Conservation (phyloP, 2,329 filamentous ascomycete species). For the Lasiodiplodia gonubiensis region DNA sequence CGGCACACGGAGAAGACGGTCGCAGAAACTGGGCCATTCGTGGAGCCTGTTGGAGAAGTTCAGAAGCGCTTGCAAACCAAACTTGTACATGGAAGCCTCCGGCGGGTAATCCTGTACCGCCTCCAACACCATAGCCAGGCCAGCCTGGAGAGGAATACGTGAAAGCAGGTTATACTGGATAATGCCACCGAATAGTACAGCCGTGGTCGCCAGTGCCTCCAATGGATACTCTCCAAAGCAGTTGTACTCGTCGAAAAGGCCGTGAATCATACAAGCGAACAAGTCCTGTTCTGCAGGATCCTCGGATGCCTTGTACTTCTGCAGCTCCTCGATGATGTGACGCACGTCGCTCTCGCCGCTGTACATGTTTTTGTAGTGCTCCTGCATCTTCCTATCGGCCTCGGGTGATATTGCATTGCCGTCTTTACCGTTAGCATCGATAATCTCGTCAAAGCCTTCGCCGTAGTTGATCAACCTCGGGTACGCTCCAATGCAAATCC, state of each 20-base stretch:
- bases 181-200: constrained; percentile 94
- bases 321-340: constrained; percentile 82
- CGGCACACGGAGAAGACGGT: constrained; percentile 79
- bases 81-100: constrained; percentile 95
- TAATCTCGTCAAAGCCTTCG: constrained; percentile 87
- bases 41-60: constrained; percentile 81
- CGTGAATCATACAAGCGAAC: constrained; percentile 98
- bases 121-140: constrained; percentile 97
- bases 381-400: constrained; percentile 91
- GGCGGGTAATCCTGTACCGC: constrained; percentile 84
- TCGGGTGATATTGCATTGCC: constrained; percentile 80
- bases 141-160: constrained; percentile 87
- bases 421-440: constrained; percentile 80
- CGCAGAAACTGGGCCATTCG: constrained; percentile 96
- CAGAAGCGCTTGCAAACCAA: constrained; percentile 91
- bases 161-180: constrained; percentile 93
- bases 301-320: constrained; percentile 84
- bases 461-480: constrained; percentile 96
- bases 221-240: constrained; percentile 95
- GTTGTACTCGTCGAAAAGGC: constrained; percentile 94
- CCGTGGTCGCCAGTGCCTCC: constrained; percentile 94
- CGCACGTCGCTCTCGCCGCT: constrained; percentile 85
- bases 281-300: constrained; percentile 88
- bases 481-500: constrained; percentile 88
- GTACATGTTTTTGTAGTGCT: constrained; percentile 98